These are phyloP conservation scores for Botrytis elliptica DNA, from an alignment of 2,329 filamentous ascomycete species.

Conservation along the genomic window DNA sequence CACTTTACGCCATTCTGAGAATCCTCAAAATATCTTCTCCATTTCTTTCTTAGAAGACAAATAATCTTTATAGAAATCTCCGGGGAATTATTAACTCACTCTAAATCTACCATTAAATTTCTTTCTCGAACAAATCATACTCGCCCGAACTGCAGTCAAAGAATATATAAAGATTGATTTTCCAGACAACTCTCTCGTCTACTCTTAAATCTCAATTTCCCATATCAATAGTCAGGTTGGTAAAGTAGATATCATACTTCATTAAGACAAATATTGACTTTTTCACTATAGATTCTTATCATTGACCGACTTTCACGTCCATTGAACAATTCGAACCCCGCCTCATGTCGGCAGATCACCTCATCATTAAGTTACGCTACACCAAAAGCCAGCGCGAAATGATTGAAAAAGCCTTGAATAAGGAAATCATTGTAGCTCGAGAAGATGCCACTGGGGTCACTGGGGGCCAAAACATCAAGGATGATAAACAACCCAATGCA, in stretches of 20 bases:
- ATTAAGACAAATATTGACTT: not conserved
- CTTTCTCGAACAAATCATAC: not conserved
- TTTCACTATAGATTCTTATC: not conserved
- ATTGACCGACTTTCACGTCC: fast-evolving
- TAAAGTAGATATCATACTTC: fast-evolving
- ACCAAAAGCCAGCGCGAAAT: not conserved
- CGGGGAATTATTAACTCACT: not conserved
- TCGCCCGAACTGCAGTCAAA: fast-evolving
- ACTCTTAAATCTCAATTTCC: not conserved
- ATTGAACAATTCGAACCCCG: not conserved
- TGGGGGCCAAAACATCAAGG: fast-evolving
- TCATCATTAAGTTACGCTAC: not conserved
- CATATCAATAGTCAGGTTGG: not conserved
- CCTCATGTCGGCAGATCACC: not conserved
- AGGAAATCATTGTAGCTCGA: not conserved
- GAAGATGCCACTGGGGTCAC: too few relatives aligned
- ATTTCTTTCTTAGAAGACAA: not conserved
- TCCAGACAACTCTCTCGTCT: fast-evolving
- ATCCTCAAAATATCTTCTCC: not conserved
- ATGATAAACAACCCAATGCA: not conserved
- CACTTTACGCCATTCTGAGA: not conserved
- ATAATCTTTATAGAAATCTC: not conserved
- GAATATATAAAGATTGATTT: not conserved
- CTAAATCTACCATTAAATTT: not conserved
- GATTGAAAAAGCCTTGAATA: not conserved